A percentile compares a stretch with the other conserved stretches of the same genome.
Evolutionary conservation across 805 yeast species (phyloP).

Genomic region (Deakozyma indianensis): DNA sequence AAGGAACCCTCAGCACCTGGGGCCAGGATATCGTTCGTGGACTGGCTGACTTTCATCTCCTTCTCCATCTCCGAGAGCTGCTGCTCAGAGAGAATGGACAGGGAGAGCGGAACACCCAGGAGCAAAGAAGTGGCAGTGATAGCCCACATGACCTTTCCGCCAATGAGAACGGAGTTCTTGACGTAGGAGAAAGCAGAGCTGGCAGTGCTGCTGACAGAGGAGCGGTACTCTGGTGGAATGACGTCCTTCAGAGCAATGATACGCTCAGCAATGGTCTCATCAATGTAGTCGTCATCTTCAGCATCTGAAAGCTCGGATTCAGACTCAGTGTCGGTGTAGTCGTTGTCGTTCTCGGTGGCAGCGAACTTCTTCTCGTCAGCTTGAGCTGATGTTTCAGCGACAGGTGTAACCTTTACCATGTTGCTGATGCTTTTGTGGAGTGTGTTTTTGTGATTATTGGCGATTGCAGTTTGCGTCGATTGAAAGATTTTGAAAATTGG

Average conservation of each 20-base stretch:
- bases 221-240: constrained; percentile 76
- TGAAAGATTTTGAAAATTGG: too few species aligned
- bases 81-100: constrained; percentile 82
- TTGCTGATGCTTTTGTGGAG: constrained; percentile 6
- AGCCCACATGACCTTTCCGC: constrained; percentile 76
- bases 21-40: neutral
- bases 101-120: constrained; percentile 83
- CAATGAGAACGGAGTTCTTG: constrained; percentile 36
- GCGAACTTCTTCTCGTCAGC: constrained; percentile 26
- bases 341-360: constrained; percentile 23
- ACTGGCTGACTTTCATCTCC: neutral
- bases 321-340: constrained; percentile 39
- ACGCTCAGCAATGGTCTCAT: constrained; percentile 80
- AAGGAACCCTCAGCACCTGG: constrained; percentile 1
- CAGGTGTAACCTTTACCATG: constrained; percentile 68
- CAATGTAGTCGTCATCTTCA: constrained; percentile 55
- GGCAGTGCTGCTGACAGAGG: constrained; percentile 24
- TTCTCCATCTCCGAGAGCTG: constrained; percentile 90
- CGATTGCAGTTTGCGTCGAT: too few species aligned
- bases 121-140: constrained; percentile 70
- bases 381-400: constrained; percentile 41
- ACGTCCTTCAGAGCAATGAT: constrained; percentile 83
- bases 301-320: constrained; percentile 28
- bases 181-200: constrained; percentile 22
- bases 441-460: neutral